Conservation (phyloP, 257 asterid species). For the Jasminum sambac region DNA sequence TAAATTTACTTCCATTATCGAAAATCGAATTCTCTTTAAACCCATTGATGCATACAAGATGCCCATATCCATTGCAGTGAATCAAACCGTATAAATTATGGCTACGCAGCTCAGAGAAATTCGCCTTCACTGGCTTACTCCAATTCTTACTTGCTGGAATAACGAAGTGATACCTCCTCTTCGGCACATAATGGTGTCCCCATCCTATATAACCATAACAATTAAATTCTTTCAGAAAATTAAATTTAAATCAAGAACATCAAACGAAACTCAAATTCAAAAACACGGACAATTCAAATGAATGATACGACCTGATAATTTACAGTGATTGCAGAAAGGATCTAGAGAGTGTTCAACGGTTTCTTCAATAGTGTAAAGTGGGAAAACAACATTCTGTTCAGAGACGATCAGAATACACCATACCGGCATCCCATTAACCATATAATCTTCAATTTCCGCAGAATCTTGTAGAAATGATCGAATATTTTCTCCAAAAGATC, state of each 20-base stretch:
- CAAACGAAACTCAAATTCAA: not conserved
- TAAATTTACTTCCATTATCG: constrained; percentile 40
- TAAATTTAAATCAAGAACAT: not conserved
- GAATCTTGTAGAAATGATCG: constrained; percentile 49
- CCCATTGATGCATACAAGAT: constrained; percentile 59
- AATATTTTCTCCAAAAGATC: constrained; percentile 61
- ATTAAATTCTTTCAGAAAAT: constrained; percentile 1
- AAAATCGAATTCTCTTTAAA: constrained; percentile 35
- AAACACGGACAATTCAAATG: not conserved
- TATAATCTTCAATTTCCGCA: constrained; percentile 46
- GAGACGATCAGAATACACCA: constrained; percentile 52
- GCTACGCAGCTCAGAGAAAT: constrained; percentile 38
- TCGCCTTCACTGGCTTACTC: constrained; percentile 40
- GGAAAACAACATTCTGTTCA: constrained; percentile 44
- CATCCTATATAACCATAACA: constrained; percentile 49
- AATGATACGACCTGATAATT: constrained; percentile 48
- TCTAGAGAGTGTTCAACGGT: constrained; percentile 44
- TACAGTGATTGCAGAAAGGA: constrained; percentile 69
- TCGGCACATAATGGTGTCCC: constrained; percentile 90
- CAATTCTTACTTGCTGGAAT: constrained; percentile 54
- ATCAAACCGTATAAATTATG: constrained; percentile 65
- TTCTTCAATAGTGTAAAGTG: constrained; percentile 65
- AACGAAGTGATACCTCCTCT: constrained; percentile 64
- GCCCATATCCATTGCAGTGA: constrained; percentile 86
- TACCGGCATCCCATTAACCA: constrained; percentile 48